Evolutionary conservation across 2,329 filamentous ascomycete genomes (phyloP), one percentile per base, ranked within the genome.

Genomic region (Nothophoma quercina): DNA sequence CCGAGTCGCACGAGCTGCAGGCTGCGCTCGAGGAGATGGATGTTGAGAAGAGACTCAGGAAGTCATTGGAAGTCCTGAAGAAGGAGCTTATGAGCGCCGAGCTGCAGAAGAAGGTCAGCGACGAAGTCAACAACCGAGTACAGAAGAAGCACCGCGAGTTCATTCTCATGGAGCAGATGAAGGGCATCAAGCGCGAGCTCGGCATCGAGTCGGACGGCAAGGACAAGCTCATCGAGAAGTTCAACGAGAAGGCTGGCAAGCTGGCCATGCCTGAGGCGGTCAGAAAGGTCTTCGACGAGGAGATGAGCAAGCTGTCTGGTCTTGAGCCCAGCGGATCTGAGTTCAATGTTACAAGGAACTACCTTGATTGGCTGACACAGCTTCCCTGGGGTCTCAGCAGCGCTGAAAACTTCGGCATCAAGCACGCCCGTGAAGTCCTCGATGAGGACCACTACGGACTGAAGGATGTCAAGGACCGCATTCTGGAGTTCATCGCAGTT

Each of bases 141-240:
- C 93, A 93, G 66, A 98, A 99, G 78, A 88, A 93, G 23, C 95
- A 99, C 74, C 87, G 95, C 44, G 95, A 99, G 72, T 99, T 98
- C 78, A 98, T 92, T 90, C 80, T 99, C 38, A 96, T 96, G 91
- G 95, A 99, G 77, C 96, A 99, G 75, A 96, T 99, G 93, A 98
- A 98, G 80, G 95, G 93, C 21, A 99, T 99, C 69, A 89, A 91
- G 52, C 85, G 95, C 52, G 95, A 99, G 76, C 85, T 99, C 40
- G 95, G 96, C 18, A 91, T 99, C 45, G 96, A 99, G 73, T 96
- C 91, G 5, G 95, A 99, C 70, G 95, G 96, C 60, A 99, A 98
- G 77, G 95, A 99, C 70, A 98, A 98, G 78, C 82, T 99, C 10
- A 90, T 99, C 1, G 95, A 98, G 74, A 96, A 90, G 73, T 99